These are phyloP conservation scores for Juglanconis sp. DNA, from an alignment of 2,329 filamentous ascomycete species.

Conservation along the genomic window DNA sequence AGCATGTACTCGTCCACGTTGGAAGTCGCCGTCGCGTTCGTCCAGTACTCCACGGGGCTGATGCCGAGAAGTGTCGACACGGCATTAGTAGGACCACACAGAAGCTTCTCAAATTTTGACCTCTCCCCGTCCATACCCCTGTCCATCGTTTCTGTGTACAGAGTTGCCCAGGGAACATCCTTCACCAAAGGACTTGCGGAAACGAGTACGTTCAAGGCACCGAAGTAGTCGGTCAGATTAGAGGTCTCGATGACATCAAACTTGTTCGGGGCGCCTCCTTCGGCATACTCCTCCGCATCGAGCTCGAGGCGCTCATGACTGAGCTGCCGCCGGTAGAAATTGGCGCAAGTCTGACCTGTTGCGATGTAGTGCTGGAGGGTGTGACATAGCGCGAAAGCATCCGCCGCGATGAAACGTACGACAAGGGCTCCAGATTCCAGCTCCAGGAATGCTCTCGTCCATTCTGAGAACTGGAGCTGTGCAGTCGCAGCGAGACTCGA, in stretches of 20 bases:
- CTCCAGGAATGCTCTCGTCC: constrained; percentile 39
- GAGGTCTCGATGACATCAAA: constrained; percentile 59
- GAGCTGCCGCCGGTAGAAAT: constrained; percentile 41
- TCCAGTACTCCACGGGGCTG: constrained; percentile 46
- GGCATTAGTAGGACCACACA: constrained; percentile 29
- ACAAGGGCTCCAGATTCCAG: constrained; percentile 25
- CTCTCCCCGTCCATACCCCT: constrained; percentile 39
- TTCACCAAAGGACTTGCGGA: constrained; percentile 47
- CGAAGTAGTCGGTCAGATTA: constrained; percentile 42
- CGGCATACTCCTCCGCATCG: constrained; percentile 39
- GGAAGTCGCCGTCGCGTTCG: constrained; percentile 41
- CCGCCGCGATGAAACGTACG: constrained; percentile 45
- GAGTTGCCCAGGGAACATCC: constrained; percentile 37
- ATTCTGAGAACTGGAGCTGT: constrained; percentile 43
- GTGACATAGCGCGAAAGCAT: constrained; percentile 51
- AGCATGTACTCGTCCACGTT: constrained; percentile 38
- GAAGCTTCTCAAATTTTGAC: constrained; percentile 22
- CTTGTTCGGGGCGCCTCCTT: constrained; percentile 31
- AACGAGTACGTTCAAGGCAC: constrained; percentile 42
- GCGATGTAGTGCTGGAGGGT: constrained; percentile 42
- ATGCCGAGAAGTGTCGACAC: constrained; percentile 50
- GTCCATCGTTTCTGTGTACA: constrained; percentile 31
- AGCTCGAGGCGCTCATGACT: constrained; percentile 39
- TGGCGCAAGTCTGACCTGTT: constrained; percentile 30
- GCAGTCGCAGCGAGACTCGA: constrained; percentile 29